Evolutionary conservation across 129 eudicot species (phyloP).

Genomic region (Gnaphalium uliginosum): DNA sequence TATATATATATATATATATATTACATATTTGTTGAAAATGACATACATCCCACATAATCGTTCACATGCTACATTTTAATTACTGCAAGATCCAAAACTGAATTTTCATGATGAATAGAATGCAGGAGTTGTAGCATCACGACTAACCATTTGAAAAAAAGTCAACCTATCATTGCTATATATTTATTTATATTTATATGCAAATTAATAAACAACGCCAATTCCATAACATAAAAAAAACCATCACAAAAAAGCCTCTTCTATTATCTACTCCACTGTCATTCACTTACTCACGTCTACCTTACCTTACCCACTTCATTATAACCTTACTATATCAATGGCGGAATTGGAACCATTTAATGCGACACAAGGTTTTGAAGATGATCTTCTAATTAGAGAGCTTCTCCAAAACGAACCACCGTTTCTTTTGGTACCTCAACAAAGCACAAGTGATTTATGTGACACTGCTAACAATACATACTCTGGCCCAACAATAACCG

Average conservation of each 20-base stretch:
- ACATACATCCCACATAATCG: background rate
- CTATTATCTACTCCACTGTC: slow-evolving; percentile 67
- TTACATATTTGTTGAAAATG: too few relatives aligned
- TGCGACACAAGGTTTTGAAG: slow-evolving; percentile 43
- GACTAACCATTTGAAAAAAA: slow-evolving; percentile 27
- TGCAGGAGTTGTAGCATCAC: slow-evolving; percentile 7
- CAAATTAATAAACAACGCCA: slow-evolving; percentile 21
- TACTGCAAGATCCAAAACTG: slow-evolving; percentile 30
- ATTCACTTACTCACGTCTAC: slow-evolving; percentile 36
- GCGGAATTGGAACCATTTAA: slow-evolving; percentile 38
- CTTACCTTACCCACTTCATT: slow-evolving; percentile 43
- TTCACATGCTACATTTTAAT: slow-evolving; percentile 26
- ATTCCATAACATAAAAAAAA: slow-evolving; percentile 28
- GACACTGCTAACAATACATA: slow-evolving; percentile 23
- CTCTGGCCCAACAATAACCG: slow-evolving; percentile 55
- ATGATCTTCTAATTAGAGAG: slow-evolving; percentile 48
- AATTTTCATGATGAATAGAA: slow-evolving; percentile 24
- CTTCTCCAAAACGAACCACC: slow-evolving; percentile 49
- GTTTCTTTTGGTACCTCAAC: slow-evolving; percentile 30
- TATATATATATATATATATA: background rate
- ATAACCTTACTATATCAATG: slow-evolving; percentile 33
- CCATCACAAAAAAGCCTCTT: slow-evolving; percentile 36
- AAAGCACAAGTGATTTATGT: slow-evolving; percentile 22
- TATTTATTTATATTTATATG: background rate
- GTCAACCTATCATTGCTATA: slow-evolving; percentile 46